Evolutionary conservation across 2,329 filamentous ascomycete species (phyloP).

Genomic region (Pseudocercospora musae): DNA sequence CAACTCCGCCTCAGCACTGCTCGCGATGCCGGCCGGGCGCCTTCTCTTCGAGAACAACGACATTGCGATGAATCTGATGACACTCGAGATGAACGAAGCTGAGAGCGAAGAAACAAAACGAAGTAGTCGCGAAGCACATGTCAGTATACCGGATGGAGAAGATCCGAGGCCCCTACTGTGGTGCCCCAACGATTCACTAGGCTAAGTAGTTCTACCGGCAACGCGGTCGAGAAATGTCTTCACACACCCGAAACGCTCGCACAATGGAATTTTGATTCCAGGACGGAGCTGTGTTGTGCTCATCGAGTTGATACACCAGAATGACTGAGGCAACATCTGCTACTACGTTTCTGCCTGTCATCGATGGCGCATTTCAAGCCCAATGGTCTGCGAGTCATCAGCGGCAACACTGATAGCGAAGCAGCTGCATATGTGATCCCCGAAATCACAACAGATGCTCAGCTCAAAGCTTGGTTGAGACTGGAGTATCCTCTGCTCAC

Average conservation of each 20-base stretch:
- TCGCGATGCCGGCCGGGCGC: not conserved
- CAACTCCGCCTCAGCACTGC: not conserved
- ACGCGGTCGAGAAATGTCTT: not conserved
- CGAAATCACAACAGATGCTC: constrained; percentile 42
- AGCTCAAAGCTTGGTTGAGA: constrained; percentile 42
- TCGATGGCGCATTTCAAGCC: constrained; percentile 41
- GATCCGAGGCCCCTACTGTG: no score
- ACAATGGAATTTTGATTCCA: not conserved
- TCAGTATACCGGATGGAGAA: not conserved
- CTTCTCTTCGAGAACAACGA: not conserved
- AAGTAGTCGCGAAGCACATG: not conserved
- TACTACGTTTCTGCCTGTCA: constrained; percentile 46
- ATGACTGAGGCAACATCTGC: no score
- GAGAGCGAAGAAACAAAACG: not conserved
- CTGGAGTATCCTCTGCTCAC: constrained; percentile 42
- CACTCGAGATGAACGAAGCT: not conserved
- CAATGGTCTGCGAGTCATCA: constrained; percentile 39
- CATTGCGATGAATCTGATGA: not conserved
- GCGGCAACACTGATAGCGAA: constrained; percentile 52
- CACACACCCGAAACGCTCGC: not conserved
- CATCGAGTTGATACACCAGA: not conserved
- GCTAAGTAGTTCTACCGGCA: no score
- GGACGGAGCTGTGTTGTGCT: not conserved
- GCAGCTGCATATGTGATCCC: constrained; percentile 45
- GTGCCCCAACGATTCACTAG: not conserved